A percentile compares a stretch with the other conserved stretches of the same genome.
These are phyloP conservation scores for Gyrodon lividus DNA, from an alignment of 768 basidiomycete species.

Conservation along the genomic window DNA sequence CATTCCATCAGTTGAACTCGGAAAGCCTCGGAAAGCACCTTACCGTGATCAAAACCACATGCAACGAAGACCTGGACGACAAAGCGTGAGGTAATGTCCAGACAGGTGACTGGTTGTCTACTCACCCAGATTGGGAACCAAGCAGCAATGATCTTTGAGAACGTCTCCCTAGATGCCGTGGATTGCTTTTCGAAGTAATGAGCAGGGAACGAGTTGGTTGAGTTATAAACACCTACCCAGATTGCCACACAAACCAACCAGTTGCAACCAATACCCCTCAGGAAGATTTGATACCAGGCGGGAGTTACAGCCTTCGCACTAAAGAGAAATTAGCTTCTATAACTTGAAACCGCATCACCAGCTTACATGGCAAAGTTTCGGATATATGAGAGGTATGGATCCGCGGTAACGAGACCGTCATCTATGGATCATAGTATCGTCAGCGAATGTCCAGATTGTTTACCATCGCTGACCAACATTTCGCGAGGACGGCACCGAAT, in stretches of 20 bases:
- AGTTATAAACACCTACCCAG: conserved; percentile 49
- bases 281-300: conserved; percentile 69
- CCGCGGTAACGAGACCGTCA: conserved; percentile 54
- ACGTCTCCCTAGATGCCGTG: conserved; percentile 60
- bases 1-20: neutral
- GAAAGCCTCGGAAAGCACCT: conserved; percentile 9
- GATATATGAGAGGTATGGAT: conserved; percentile 58
- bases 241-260: conserved; percentile 74
- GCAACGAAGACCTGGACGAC: conserved; percentile 60
- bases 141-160: conserved; percentile 66
- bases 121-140: conserved; percentile 78
- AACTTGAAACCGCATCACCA: neutral
- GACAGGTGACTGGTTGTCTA: neutral
- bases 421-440: conserved; percentile 36
- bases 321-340: conserved; percentile 1
- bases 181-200: conserved; percentile 52
- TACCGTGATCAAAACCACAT: conserved; percentile 70
- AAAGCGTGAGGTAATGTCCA: neutral
- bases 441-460: neutral
- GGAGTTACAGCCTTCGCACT: conserved; percentile 66
- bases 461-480: conserved; percentile 43
- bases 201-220: neutral
- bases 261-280: conserved; percentile 74
- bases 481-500: conserved; percentile 63
- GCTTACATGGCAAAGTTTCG: conserved; percentile 56